phyloP scores from a whole-genome alignment of 1,284 basidiomycete genomes.

The Puccinia polysora region DNA sequence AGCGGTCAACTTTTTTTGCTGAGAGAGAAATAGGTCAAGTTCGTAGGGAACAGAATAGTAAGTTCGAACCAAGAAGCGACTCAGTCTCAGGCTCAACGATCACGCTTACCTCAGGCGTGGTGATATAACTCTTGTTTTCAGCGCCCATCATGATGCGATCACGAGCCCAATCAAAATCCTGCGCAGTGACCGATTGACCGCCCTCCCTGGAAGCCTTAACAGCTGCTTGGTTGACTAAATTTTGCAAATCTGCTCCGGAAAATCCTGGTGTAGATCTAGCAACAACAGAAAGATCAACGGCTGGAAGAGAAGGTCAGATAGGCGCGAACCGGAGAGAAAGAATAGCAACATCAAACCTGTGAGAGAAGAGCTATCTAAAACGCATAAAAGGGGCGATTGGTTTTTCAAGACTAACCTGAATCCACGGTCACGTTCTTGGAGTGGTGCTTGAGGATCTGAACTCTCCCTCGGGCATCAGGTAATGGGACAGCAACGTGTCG shows the following conservation, averaged over 20 bases:
- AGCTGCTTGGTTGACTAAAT: constrained; percentile 87
- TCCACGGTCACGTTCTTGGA: constrained; percentile 71
- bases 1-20: constrained; percentile 61
- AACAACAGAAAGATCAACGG: constrained; percentile 74
- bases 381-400: no score
- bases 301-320: constrained; percentile 52
- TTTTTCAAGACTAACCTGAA: constrained; percentile 58
- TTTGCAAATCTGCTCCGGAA: constrained; percentile 85
- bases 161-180: constrained; percentile 91
- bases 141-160: constrained; percentile 93
- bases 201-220: constrained; percentile 83
- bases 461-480: constrained; percentile 73
- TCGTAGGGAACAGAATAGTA: not conserved
- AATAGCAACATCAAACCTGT: no score
- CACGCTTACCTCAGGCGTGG: constrained; percentile 71
- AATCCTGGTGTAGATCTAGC: constrained; percentile 87
- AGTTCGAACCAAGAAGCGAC: not conserved
- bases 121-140: constrained; percentile 79
- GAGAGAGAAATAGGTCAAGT: not conserved
- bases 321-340: not conserved
- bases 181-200: constrained; percentile 65
- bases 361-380: no score
- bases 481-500: constrained; percentile 81
- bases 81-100: no score
- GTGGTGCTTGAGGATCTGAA: constrained; percentile 83